These are phyloP conservation scores for Gracilariopsis chorda DNA, from an alignment of 23 red algal species.

Conservation along the genomic window DNA sequence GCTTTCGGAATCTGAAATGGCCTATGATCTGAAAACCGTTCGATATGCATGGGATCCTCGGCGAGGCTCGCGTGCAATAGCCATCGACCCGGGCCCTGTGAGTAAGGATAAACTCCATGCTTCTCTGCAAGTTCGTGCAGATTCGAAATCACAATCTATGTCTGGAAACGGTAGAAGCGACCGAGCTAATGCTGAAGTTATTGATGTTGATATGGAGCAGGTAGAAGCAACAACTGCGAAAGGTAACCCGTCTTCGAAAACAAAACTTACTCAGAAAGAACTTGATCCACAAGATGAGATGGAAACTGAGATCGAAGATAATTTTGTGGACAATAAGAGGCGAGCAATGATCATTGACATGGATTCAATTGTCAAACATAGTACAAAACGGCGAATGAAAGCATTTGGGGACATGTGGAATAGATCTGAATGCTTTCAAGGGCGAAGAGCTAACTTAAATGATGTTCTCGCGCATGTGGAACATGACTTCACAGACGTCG, in stretches of 20 bases:
- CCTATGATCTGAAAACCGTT: neutral
- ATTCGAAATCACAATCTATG: neutral
- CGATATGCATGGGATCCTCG: neutral
- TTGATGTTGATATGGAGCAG: too few relatives aligned
- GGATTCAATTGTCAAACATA: conserved; percentile 14
- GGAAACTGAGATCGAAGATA: conserved; percentile 35
- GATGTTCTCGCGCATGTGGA: neutral
- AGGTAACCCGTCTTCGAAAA: neutral
- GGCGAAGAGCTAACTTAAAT: neutral
- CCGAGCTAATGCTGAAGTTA: neutral
- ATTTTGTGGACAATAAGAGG: conserved; percentile 13
- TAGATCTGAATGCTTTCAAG: neutral
- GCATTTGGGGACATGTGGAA: neutral
- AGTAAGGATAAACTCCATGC: neutral
- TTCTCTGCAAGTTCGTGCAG: neutral
- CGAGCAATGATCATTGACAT: conserved; percentile 40
- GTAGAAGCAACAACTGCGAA: neutral
- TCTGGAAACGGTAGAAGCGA: neutral
- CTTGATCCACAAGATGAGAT: conserved; percentile 1
- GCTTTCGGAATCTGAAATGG: too few relatives aligned
- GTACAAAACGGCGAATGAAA: neutral
- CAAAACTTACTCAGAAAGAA: neutral
- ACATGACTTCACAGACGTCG: conserved; percentile 31
- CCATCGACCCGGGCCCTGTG: neutral
- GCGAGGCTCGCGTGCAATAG: neutral